Conservation (phyloP, 768 basidiomycete genomes). For the Leccinum longicurvipes region DNA sequence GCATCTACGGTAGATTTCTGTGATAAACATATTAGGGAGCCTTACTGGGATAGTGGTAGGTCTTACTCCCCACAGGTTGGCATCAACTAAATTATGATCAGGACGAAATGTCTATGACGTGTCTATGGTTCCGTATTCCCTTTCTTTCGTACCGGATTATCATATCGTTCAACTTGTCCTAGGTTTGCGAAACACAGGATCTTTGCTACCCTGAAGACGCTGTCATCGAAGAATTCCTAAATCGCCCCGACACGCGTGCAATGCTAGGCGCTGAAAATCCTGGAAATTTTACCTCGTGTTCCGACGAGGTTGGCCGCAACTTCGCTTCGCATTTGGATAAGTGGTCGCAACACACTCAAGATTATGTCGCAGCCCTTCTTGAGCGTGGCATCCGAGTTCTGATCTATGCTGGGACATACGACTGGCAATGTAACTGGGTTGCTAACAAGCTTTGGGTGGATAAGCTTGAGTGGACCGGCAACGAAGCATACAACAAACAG, state of each 20-base stretch:
- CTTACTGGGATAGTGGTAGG: slow-evolving; percentile 39
- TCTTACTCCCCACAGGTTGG: background rate
- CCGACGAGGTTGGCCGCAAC: slow-evolving; percentile 40
- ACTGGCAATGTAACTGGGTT: slow-evolving; percentile 60
- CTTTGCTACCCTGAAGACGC: slow-evolving; percentile 39
- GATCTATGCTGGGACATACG: slow-evolving; percentile 53
- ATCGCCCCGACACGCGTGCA: slow-evolving; percentile 41
- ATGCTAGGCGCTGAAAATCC: slow-evolving; percentile 45
- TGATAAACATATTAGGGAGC: slow-evolving; percentile 46
- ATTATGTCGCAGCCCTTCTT: slow-evolving; percentile 54
- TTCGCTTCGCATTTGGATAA: slow-evolving; percentile 64
- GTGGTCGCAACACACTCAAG: slow-evolving; percentile 51
- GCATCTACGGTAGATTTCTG: slow-evolving; percentile 68
- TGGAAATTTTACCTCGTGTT: slow-evolving; percentile 58
- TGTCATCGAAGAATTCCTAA: slow-evolving; percentile 45
- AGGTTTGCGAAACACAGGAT: slow-evolving; percentile 24
- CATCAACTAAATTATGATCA: slow-evolving; percentile 7
- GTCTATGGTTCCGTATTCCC: slow-evolving; percentile 39
- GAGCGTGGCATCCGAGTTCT: slow-evolving; percentile 52
- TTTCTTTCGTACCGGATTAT: background rate
- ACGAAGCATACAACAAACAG: slow-evolving; percentile 42
- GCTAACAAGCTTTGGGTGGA: slow-evolving; percentile 63
- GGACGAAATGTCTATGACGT: slow-evolving; percentile 56
- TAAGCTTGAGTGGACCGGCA: slow-evolving; percentile 57
- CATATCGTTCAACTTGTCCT: slow-evolving; percentile 3